phyloP scores from a whole-genome alignment of 1,284 basidiomycete genomes.

The Trametes polyzona region DNA sequence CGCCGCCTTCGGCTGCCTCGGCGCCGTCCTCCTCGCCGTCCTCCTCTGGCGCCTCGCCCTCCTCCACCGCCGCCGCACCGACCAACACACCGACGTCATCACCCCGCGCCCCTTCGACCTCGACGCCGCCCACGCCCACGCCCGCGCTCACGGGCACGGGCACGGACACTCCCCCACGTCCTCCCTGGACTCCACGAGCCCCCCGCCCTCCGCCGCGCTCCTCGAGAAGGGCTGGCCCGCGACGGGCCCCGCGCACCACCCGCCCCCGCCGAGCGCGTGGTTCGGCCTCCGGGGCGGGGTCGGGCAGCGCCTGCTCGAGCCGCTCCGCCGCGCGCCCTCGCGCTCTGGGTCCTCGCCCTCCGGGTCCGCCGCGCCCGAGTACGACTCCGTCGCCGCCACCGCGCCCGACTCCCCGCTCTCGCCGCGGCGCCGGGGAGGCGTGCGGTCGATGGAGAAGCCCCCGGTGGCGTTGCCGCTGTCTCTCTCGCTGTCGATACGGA shows the following conservation, averaged over 20 bases:
- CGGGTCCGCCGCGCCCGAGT: not conserved
- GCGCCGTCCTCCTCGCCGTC: constrained; percentile 12
- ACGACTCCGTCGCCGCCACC: constrained; percentile 12
- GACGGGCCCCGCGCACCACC: no score
- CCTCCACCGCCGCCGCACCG: not conserved
- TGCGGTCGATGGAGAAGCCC: constrained; percentile 12
- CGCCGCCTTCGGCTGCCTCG: constrained; percentile 11
- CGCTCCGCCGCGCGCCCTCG: not conserved
- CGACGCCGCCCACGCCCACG: no score
- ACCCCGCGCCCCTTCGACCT: constrained; percentile 19
- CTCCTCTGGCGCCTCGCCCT: constrained; percentile 15
- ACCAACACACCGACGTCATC: not conserved
- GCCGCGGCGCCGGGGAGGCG: not conserved
- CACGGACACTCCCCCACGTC: not conserved
- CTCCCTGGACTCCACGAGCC: not conserved
- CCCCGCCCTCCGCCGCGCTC: not conserved
- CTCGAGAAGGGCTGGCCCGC: not conserved
- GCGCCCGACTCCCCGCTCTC: constrained; percentile 9
- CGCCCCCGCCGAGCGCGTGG: no score
- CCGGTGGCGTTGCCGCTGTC: no score
- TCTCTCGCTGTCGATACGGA: no score
- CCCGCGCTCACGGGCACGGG: not conserved
- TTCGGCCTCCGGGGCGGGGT: not conserved
- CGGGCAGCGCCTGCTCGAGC: not conserved
- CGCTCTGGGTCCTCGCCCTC: no score